Evolutionary conservation across 306 rosid species (phyloP).

Genomic region (Senna siamea): DNA sequence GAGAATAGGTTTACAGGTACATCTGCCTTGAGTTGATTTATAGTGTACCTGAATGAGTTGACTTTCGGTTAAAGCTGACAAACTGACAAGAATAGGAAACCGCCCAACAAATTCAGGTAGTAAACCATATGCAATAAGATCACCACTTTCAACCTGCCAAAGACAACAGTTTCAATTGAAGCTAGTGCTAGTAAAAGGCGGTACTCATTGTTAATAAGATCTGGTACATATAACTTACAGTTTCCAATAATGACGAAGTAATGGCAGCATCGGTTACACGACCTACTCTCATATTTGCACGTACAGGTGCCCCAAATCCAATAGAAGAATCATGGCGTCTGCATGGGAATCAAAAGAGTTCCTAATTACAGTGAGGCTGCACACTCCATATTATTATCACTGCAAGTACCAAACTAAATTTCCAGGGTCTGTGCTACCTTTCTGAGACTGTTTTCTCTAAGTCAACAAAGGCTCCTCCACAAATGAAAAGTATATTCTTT

Average conservation of each 20-base stretch:
- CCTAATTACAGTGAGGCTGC: constrained; percentile 15
- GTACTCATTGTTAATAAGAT: constrained; percentile 18
- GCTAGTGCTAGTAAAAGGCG: constrained; percentile 13
- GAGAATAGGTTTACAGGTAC: constrained; percentile 11
- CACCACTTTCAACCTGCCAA: constrained; percentile 92
- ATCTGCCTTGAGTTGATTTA: constrained; percentile 17
- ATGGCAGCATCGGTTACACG: constrained; percentile 81
- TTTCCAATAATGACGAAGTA: constrained; percentile 84
- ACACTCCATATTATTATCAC: constrained; percentile 14
- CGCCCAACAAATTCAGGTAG: constrained; percentile 98
- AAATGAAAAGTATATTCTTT: constrained; percentile 93
- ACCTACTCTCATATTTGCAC: constrained; percentile 89
- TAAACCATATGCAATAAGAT: constrained; percentile 91
- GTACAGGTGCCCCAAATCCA: constrained; percentile 96
- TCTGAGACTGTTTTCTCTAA: constrained; percentile 97
- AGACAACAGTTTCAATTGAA: constrained; percentile 32
- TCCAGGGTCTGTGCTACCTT: constrained; percentile 63
- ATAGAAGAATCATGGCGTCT: constrained; percentile 96
- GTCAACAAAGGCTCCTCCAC: constrained; percentile 97
- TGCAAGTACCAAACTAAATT: constrained; percentile 11
- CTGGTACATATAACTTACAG: constrained; percentile 56
- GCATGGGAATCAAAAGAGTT: constrained; percentile 36
- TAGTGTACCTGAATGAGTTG: constrained; percentile 85
- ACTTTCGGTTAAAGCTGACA: constrained; percentile 83
- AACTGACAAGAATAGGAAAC: constrained; percentile 91